Percentiles rank a stretch among this genome's conserved stretches.
phyloP scores from a whole-genome alignment of 2,329 filamentous ascomycete species.

The Penicillium sclerotigenum region DNA sequence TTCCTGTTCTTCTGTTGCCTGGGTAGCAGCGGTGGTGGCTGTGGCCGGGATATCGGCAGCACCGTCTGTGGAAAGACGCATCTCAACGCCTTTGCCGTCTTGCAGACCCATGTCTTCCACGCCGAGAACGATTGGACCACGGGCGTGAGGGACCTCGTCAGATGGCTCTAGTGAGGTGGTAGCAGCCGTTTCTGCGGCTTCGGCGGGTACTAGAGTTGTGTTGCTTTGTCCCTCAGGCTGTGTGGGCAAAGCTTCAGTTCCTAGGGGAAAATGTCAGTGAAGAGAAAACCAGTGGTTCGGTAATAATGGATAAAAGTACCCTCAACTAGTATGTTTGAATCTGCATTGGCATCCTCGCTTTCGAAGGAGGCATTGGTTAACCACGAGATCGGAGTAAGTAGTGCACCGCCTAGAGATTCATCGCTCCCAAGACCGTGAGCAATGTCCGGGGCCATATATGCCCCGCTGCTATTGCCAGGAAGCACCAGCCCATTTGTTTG shows the following conservation, averaged over 20 bases:
- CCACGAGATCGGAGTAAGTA: slow-evolving; percentile 94
- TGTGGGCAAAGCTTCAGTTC: slow-evolving; percentile 2
- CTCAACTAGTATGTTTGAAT: slow-evolving; percentile 16
- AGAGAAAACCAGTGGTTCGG: neutral
- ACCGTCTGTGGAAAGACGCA: slow-evolving; percentile 32
- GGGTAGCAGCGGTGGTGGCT: slow-evolving; percentile 1
- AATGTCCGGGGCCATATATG: slow-evolving; percentile 35
- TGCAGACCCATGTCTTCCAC: slow-evolving; percentile 83
- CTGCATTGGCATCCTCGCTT: slow-evolving; percentile 22
- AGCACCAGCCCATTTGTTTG: slow-evolving; percentile 56
- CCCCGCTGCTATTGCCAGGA: slow-evolving; percentile 28
- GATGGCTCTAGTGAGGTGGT: slow-evolving; percentile 49
- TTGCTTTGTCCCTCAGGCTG: slow-evolving; percentile 3
- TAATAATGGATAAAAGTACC: slow-evolving; percentile 15
- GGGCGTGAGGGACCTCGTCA: slow-evolving; percentile 69
- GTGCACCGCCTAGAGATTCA: slow-evolving; percentile 81
- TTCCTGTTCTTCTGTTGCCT: slow-evolving; percentile 10
- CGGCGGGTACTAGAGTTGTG: neutral
- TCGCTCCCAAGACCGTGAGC: slow-evolving; percentile 66
- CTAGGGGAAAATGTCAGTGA: slow-evolving; percentile 1
- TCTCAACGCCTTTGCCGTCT: slow-evolving; percentile 47
- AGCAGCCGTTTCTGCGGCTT: slow-evolving; percentile 19
- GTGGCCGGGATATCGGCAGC: slow-evolving; percentile 3
- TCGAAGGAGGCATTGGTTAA: slow-evolving; percentile 48
- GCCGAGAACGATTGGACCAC: slow-evolving; percentile 80